A percentile compares a stretch with the other conserved stretches of the same genome.
These are phyloP conservation scores for Furcasterigmium sp. DNA, from an alignment of 2,329 filamentous ascomycete genomes.

Conservation along the genomic window DNA sequence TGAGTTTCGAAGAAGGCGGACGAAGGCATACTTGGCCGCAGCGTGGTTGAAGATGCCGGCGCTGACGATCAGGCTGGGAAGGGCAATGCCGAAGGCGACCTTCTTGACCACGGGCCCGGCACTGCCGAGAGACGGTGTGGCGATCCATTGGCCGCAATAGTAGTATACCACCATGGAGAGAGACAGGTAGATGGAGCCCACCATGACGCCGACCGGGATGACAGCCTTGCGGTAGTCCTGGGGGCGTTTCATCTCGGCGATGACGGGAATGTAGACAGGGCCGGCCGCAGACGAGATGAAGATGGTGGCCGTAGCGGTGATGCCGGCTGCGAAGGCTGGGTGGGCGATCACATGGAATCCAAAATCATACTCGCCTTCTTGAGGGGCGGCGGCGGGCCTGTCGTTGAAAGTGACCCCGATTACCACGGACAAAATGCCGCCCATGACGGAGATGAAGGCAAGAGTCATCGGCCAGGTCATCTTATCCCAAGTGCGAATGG, in stretches of 20 bases:
- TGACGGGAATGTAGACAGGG: constrained; percentile 49
- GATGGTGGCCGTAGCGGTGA: constrained; percentile 46
- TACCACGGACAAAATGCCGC: constrained; percentile 32
- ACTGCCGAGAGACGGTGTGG: constrained; percentile 40
- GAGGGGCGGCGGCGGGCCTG: constrained; percentile 50
- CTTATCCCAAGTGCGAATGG: constrained; percentile 13
- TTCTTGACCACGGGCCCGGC: constrained; percentile 39
- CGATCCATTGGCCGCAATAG: constrained; percentile 39
- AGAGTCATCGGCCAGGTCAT: constrained; percentile 30
- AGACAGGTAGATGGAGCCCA: constrained; percentile 43
- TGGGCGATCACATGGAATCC: constrained; percentile 45
- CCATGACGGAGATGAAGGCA: constrained; percentile 41
- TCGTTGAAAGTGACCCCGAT: constrained; percentile 33
- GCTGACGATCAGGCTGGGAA: constrained; percentile 35
- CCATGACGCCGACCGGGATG: constrained; percentile 41
- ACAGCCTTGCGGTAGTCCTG: constrained; percentile 46
- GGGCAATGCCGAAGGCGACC: constrained; percentile 42
- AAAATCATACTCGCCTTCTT: constrained; percentile 47
- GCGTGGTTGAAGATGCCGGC: constrained; percentile 1
- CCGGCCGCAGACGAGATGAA: constrained; percentile 49
- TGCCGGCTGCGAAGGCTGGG: constrained; percentile 49
- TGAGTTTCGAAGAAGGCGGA: constrained; percentile 41
- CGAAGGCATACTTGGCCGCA: constrained; percentile 8
- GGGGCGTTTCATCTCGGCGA: constrained; percentile 47
- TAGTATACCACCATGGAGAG: constrained; percentile 45